Base-by-base conservation (phyloP, 1,139 yeast species). In the Magnusiomyces ingens region DNA sequence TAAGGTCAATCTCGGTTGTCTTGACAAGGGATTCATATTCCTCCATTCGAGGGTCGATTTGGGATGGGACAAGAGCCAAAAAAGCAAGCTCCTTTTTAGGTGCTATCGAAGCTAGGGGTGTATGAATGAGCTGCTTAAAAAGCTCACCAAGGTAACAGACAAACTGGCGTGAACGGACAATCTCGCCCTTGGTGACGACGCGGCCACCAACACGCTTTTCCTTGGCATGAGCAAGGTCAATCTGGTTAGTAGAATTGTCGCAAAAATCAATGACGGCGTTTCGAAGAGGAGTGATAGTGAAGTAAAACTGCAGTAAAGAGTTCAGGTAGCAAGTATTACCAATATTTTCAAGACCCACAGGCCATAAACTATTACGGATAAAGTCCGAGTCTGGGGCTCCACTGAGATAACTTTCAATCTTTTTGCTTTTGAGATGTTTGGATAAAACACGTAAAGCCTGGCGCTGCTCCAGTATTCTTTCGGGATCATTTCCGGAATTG, bases 321-420 rank as follows among this genome's bases (percentile, higher is more conserved):
- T 93, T 93, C 65, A 93, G 75, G 62, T 93, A 93, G 68, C 99
- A 93, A 0, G 99, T 91, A 65, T 93, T 93, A 37, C 99, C 98
- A 60, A 90, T 90, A 64, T 93, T 93, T 67, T 85, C 88, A 64
- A 93, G 75, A 0, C 98, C 99, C 22, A 55, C 55, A 12, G 57
- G 57, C 29, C 29, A 29, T 22, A 50, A 49, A 19, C 43, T 47
- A 36, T 48, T 50, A 18, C 35, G 48, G 12, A 36, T 42, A 13
- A 52, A 52, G 10, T 55, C 58, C 1, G 52, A 44, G 2, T 40
- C 56, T 3, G 59, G 49, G n/a, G 48, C 58, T 19, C 56, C 62
- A 22, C 48, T 53, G 6, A 70, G 58, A 52, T 60, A 68, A 2
- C 46, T 55, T 38, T 57, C 56, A 38, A 68, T 61, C 3, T 56